Conservation (phyloP, 2,329 filamentous ascomycete genomes). For the Colletotrichum gigasporum region DNA sequence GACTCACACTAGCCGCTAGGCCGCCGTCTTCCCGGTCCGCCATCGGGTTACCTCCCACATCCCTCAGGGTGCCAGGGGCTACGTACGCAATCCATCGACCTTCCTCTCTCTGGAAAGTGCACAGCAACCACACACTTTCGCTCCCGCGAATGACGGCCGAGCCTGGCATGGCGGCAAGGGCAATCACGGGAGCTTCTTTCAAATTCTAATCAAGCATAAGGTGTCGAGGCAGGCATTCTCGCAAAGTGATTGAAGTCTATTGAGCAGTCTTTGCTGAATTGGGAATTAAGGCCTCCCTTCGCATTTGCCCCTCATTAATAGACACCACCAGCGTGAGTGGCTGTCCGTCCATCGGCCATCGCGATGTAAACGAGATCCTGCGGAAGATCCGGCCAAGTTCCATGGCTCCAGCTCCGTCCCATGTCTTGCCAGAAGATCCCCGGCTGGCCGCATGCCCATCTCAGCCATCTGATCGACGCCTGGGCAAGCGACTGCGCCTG, state of each 20-base stretch:
- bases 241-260: neutral
- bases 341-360: neutral
- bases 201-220: constrained; percentile 26
- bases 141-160: constrained; percentile 11
- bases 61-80: constrained; percentile 4
- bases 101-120: no score
- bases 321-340: neutral
- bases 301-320: neutral
- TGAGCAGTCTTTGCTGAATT: neutral
- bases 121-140: neutral
- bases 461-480: no score
- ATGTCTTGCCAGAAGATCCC: no score
- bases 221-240: no score
- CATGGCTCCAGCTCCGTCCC: neutral
- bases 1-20: no score
- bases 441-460: no score
- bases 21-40: no score
- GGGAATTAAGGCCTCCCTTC: neutral
- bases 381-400: neutral
- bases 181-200: constrained; percentile 17
- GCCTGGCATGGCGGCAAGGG: constrained; percentile 11
- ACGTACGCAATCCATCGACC: constrained; percentile 14
- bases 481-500: no score
- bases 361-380: constrained; percentile 9
- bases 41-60: constrained; percentile 5